Percentiles rank a stretch among this genome's conserved stretches.
phyloP scores from a whole-genome alignment of 2,329 filamentous ascomycete genomes.

The Bipolaris cookei region DNA sequence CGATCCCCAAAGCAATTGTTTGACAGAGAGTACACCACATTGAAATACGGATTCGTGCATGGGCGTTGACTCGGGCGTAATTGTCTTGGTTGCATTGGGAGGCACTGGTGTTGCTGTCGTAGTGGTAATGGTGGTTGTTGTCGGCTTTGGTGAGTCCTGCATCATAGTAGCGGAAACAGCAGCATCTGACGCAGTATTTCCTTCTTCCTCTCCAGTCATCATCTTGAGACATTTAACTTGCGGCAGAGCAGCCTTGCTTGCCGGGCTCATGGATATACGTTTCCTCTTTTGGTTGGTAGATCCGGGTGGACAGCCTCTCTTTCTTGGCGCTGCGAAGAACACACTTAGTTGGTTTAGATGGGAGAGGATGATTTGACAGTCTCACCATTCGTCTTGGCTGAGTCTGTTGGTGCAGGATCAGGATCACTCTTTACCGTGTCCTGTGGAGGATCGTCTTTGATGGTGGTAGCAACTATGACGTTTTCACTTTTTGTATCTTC shows the following conservation, averaged over 20 bases:
- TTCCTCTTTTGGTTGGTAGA: slow-evolving; percentile 8
- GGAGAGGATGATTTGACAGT: slow-evolving; percentile 4
- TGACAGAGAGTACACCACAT: slow-evolving; percentile 15
- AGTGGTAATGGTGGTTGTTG: not conserved
- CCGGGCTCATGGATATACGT: not conserved
- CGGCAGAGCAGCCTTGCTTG: not conserved
- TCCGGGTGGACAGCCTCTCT: slow-evolving; percentile 9
- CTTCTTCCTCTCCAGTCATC: not conserved
- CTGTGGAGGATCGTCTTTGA: not conserved
- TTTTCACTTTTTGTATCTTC: slow-evolving; percentile 2
- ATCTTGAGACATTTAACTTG: not conserved
- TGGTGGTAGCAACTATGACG: not conserved
- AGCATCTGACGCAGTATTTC: not conserved
- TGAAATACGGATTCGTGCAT: slow-evolving; percentile 12
- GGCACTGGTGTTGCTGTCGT: not conserved
- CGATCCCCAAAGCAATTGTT: slow-evolving; percentile 10
- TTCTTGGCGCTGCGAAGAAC: slow-evolving; percentile 5
- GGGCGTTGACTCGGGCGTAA: not conserved
- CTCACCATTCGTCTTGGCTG: slow-evolving; percentile 16
- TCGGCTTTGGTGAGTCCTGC: not conserved
- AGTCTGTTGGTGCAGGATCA: not conserved
- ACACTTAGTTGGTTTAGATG: slow-evolving; percentile 12
- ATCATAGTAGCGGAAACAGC: not conserved
- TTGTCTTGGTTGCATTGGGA: not conserved
- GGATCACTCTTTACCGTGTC: not conserved